A percentile compares a stretch with the other conserved stretches of the same genome.
Conservation (phyloP, 2,329 filamentous ascomycete genomes). For the Pseudovirgaria hyperparasitica region DNA sequence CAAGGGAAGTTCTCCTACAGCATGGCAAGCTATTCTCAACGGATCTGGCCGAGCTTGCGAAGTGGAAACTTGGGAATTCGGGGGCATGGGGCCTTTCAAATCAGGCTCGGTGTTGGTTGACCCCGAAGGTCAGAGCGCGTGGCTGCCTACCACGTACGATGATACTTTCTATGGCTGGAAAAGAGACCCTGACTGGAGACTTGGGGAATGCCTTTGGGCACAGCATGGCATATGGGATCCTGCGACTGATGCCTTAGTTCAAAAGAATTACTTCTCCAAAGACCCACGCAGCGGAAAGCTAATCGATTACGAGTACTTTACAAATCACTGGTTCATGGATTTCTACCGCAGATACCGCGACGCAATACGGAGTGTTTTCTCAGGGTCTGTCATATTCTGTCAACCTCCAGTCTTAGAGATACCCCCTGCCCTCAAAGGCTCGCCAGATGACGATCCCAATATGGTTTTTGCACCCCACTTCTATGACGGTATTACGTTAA, state of each 20-base stretch:
- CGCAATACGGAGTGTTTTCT: conserved; percentile 62
- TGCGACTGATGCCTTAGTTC: conserved; percentile 58
- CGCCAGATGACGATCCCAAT: conserved; percentile 73
- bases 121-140: conserved; percentile 71
- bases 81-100: conserved; percentile 82
- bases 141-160: conserved; percentile 72
- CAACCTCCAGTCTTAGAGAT: conserved; percentile 88
- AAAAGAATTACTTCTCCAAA: conserved; percentile 78
- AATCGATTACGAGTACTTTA: conserved; percentile 75
- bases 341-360: conserved; percentile 68
- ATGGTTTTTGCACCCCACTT: conserved; percentile 93
- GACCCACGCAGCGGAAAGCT: conserved; percentile 60
- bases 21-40: conserved; percentile 85
- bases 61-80: conserved; percentile 86
- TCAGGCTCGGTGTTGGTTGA: conserved; percentile 73
- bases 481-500: conserved; percentile 90
- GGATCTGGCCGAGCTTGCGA: conserved; percentile 88
- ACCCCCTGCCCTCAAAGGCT: conserved; percentile 77
- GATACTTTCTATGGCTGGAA: conserved; percentile 85
- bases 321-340: conserved; percentile 81
- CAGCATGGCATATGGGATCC: conserved; percentile 95
- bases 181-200: conserved; percentile 73
- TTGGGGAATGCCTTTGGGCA: conserved; percentile 94
- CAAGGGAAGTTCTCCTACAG: conserved; percentile 84
- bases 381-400: conserved; percentile 74